phyloP scores from a whole-genome alignment of 352 stramenopile species.

The Aphanomyces euteiches region DNA sequence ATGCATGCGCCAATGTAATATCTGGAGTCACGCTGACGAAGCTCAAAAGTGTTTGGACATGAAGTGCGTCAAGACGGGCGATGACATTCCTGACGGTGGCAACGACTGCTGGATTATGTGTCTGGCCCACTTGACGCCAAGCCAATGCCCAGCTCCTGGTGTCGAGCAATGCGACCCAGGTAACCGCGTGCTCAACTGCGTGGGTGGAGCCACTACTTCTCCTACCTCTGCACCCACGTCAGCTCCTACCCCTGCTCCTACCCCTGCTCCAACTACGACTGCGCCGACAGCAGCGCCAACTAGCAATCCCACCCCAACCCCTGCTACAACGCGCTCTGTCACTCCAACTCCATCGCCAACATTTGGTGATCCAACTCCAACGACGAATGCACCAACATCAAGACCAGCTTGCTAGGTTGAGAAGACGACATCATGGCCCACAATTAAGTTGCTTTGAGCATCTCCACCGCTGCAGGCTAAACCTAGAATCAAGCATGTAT shows the following conservation, averaged over 20 bases:
- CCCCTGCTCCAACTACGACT: background rate
- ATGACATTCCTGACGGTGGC: background rate
- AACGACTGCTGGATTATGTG: background rate
- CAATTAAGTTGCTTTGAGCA: too few species aligned
- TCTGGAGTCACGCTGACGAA: background rate
- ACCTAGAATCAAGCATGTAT: too few species aligned
- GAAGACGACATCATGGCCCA: too few species aligned
- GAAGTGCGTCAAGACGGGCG: background rate
- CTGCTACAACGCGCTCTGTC: too few species aligned
- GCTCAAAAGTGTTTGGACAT: background rate
- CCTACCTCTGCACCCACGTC: background rate
- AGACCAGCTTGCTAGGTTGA: too few species aligned
- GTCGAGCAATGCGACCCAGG: background rate
- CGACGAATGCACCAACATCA: too few species aligned
- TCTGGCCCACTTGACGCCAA: background rate
- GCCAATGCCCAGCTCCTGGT: background rate
- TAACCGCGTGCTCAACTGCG: background rate
- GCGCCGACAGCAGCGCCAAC: background rate
- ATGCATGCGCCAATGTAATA: slow-evolving; percentile 14
- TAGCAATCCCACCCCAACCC: too few species aligned
- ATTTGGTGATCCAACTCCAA: too few species aligned
- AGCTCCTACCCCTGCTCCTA: background rate
- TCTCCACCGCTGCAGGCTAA: too few species aligned
- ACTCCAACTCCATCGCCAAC: background rate
- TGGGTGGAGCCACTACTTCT: background rate